Evolutionary conservation across 805 yeast species (phyloP).

Genomic region (Jamesozyma hellenica): DNA sequence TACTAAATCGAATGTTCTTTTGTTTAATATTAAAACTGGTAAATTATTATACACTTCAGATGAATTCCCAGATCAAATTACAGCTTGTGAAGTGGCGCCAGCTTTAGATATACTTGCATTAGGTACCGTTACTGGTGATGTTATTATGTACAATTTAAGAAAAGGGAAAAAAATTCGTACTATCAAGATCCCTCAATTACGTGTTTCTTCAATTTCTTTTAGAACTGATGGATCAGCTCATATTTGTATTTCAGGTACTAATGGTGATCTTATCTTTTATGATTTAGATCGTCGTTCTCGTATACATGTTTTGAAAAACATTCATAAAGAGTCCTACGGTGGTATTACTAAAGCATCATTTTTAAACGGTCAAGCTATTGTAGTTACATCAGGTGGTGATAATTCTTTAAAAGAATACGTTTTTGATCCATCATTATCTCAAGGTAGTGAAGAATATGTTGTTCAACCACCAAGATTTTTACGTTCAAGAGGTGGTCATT

Average conservation of each 20-base stretch:
- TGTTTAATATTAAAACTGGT: constrained; percentile 71
- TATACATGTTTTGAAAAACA: constrained; percentile 61
- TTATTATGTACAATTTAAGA: constrained; percentile 56
- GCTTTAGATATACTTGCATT: constrained; percentile 75
- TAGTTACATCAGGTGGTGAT: constrained; percentile 85
- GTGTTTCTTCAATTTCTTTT: constrained; percentile 59
- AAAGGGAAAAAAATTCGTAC: constrained; percentile 51
- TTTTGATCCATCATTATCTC: constrained; percentile 81
- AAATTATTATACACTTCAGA: constrained; percentile 52
- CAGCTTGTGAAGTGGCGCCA: constrained; percentile 75
- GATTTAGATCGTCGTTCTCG: constrained; percentile 66
- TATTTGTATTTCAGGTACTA: constrained; percentile 63
- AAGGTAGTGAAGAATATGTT: constrained; percentile 38
- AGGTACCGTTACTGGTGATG: constrained; percentile 61
- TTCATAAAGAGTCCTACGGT: constrained; percentile 65
- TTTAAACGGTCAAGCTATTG: constrained; percentile 83
- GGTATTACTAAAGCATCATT: constrained; percentile 69
- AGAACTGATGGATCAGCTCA: constrained; percentile 86
- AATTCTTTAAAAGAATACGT: constrained; percentile 82
- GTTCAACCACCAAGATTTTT: constrained; percentile 84
- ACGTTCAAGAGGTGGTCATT: constrained; percentile 95
- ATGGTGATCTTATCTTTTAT: constrained; percentile 79
- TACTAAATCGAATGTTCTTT: constrained; percentile 50
- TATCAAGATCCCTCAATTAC: constrained; percentile 33
- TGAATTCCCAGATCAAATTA: constrained; percentile 46